Conservation (phyloP, 306 rosid genomes). For the Vigna angularis region DNA sequence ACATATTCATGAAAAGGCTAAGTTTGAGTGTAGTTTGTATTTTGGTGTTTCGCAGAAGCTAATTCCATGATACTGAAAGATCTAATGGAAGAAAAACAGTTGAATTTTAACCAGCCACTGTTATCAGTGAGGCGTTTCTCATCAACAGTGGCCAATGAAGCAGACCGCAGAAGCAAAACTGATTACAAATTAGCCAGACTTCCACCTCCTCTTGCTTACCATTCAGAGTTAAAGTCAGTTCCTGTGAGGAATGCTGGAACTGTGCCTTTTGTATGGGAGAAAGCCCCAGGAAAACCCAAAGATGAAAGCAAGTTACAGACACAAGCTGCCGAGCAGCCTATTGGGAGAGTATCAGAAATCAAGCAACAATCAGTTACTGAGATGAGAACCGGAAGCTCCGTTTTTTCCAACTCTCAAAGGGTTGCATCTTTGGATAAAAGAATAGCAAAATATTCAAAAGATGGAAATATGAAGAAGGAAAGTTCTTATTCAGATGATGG, state of each 20-base stretch:
- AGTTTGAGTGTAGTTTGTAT: constrained; percentile 35
- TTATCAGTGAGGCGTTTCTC: constrained; percentile 85
- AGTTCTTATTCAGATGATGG: constrained; percentile 60
- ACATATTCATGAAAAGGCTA: constrained; percentile 36
- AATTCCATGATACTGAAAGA: constrained; percentile 51
- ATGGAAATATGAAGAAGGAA: constrained; percentile 45
- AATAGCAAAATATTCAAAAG: constrained; percentile 36
- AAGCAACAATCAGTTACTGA: constrained; percentile 51
- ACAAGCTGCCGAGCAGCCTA: constrained; percentile 45
- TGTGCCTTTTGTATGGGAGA: constrained; percentile 91
- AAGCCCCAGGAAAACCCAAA: constrained; percentile 85
- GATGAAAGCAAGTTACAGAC: constrained; percentile 55
- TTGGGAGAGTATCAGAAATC: constrained; percentile 62
- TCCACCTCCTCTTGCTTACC: constrained; percentile 65
- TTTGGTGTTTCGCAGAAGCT: constrained; percentile 50
- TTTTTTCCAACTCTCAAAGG: constrained; percentile 47
- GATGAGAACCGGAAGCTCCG: constrained; percentile 36
- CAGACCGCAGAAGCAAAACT: constrained; percentile 49
- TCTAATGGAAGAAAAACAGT: constrained; percentile 81
- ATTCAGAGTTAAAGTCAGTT: constrained; percentile 85
- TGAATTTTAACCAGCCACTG: constrained; percentile 84
- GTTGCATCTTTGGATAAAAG: constrained; percentile 44
- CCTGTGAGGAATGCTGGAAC: constrained; percentile 76
- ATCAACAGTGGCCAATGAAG: constrained; percentile 53
- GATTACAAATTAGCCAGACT: constrained; percentile 55